Conservation (phyloP, 139 green algal species). For the Zygnema circumcarinatum region DNA sequence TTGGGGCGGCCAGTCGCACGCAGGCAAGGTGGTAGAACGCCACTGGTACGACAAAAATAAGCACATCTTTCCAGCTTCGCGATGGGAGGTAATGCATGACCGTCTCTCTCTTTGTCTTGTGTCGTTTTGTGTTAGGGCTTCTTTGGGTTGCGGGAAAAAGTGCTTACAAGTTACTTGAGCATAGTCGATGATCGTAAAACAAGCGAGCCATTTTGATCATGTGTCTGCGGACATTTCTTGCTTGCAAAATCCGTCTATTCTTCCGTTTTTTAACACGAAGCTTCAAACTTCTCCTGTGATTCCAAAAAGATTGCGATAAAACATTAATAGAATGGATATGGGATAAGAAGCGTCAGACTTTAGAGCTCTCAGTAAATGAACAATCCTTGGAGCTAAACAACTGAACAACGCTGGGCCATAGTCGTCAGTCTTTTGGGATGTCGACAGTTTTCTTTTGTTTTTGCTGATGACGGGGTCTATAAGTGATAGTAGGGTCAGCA, state of each 20-base stretch:
- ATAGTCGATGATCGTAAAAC: no score
- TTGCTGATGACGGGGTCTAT: background rate
- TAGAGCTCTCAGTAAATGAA: no score
- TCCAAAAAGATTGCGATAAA: no score
- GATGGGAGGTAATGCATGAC: slow-evolving; percentile 80
- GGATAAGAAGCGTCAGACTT: no score
- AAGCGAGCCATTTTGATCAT: no score
- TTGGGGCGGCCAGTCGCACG: slow-evolving; percentile 56
- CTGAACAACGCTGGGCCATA: no score
- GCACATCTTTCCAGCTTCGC: slow-evolving; percentile 95
- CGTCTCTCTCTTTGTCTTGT: background rate
- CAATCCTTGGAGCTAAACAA: no score
- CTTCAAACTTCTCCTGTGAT: no score
- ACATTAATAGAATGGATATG: no score
- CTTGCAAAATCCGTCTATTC: background rate
- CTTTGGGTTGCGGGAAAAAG: background rate
- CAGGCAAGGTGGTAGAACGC: slow-evolving; percentile 88
- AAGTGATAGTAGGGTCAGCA: background rate
- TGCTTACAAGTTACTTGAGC: no score
- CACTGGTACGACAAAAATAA: slow-evolving; percentile 98
- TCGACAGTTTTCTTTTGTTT: background rate
- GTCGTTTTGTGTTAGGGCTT: background rate
- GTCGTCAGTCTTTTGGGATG: no score
- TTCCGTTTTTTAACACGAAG: background rate
- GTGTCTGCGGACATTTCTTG: background rate